A percentile compares a stretch with the other conserved stretches of the same genome.
Conservation (phyloP, 2,329 filamentous ascomycete genomes). For the Cladosporium phlei region DNA sequence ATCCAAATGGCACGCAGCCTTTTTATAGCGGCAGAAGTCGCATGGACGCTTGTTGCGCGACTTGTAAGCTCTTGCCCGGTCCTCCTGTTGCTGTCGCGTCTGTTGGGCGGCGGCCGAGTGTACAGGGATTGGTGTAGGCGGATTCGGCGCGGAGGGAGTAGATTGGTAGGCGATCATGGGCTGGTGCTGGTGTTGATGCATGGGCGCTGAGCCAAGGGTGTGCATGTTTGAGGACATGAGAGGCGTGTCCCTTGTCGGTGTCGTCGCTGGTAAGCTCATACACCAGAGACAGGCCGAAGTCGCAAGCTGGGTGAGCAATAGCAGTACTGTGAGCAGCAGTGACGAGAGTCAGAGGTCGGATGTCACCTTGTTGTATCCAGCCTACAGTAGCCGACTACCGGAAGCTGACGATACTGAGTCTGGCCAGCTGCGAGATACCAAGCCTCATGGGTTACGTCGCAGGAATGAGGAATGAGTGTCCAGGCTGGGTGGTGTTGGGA, state of each 20-base stretch:
- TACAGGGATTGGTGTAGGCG: constrained; percentile 12
- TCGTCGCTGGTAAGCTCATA: no score
- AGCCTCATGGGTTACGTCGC: no score
- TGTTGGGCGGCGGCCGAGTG: neutral
- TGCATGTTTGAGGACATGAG: constrained; percentile 15
- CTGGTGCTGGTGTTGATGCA: constrained; percentile 11
- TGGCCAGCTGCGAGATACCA: no score
- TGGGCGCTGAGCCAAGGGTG: constrained; percentile 11
- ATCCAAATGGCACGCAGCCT: constrained; percentile 44
- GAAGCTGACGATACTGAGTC: no score
- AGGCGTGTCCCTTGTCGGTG: constrained; percentile 14
- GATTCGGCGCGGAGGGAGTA: constrained; percentile 18
- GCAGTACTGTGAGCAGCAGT: constrained; percentile 9
- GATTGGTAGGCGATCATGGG: constrained; percentile 18
- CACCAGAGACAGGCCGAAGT: constrained; percentile 7
- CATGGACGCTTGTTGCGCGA: constrained; percentile 39
- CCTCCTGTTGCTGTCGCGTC: constrained; percentile 16
- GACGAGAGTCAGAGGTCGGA: neutral
- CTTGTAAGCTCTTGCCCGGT: constrained; percentile 34
- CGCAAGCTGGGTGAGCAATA: no score
- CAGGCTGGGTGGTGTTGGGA: neutral
- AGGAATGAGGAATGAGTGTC: neutral
- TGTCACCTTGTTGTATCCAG: neutral
- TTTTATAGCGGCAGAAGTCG: constrained; percentile 44
- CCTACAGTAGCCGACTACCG: constrained; percentile 11